Percentiles rank a stretch among this genome's conserved stretches.
phyloP scores from a whole-genome alignment of 1,284 basidiomycete species.

The Boletus semigastroideus region DNA sequence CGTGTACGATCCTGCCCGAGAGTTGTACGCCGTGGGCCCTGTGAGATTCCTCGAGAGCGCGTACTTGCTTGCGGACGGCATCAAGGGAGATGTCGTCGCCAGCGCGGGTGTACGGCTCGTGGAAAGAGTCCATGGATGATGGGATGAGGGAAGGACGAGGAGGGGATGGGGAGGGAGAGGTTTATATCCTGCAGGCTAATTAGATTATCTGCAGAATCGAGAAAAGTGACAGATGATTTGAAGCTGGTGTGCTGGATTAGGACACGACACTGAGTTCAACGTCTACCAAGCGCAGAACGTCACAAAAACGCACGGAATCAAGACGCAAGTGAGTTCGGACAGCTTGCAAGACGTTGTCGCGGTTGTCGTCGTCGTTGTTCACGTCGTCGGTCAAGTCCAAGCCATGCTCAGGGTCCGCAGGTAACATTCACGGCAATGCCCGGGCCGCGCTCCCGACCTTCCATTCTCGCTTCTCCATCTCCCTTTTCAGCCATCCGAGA shows the following conservation, averaged over 20 bases:
- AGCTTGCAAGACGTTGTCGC: not conserved
- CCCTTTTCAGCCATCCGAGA: constrained; percentile 6
- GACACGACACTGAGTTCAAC: constrained; percentile 12
- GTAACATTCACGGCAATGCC: constrained; percentile 13
- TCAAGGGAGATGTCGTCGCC: constrained; percentile 44
- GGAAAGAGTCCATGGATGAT: constrained; percentile 47
- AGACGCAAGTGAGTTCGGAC: too few relatives aligned
- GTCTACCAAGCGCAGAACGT: not conserved
- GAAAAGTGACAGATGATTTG: constrained; percentile 21
- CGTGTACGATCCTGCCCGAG: constrained; percentile 84
- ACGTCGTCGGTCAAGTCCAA: not conserved
- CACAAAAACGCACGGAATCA: not conserved
- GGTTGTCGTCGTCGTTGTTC: constrained; percentile 1
- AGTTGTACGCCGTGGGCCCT: constrained; percentile 66
- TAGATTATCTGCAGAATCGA: constrained; percentile 31
- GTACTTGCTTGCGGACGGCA: constrained; percentile 60
- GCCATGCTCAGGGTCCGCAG: not conserved
- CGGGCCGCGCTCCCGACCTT: constrained; percentile 22
- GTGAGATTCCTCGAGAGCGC: constrained; percentile 68
- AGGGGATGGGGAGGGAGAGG: not conserved
- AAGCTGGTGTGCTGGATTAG: constrained; percentile 26
- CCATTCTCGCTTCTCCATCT: constrained; percentile 6
- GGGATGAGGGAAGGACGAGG: not conserved
- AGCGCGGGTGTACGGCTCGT: constrained; percentile 41
- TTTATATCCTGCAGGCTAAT: constrained; percentile 21